Conservation (phyloP, 2,329 filamentous ascomycete genomes). For the Talaromyces sp. region DNA sequence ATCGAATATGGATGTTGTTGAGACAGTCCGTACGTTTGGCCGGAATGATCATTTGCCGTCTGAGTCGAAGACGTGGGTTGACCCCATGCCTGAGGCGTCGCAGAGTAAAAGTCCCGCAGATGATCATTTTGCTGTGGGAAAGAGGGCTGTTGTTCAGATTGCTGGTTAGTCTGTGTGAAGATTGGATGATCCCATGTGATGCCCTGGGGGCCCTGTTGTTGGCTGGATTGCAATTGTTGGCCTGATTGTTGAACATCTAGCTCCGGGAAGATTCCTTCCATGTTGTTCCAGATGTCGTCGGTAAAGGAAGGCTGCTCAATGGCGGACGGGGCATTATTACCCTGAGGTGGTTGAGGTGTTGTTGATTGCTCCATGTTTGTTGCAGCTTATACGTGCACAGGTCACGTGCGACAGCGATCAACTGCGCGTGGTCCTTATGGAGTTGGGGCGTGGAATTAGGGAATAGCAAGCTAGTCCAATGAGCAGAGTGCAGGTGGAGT, state of each 20-base stretch:
- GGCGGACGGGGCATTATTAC: slow-evolving; percentile 29
- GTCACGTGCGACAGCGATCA: slow-evolving; percentile 17
- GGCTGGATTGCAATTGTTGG: slow-evolving; percentile 22
- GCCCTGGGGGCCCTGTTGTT: slow-evolving; percentile 22
- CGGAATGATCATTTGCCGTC: slow-evolving; percentile 23
- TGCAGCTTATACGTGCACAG: background rate
- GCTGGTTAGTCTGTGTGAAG: slow-evolving; percentile 23
- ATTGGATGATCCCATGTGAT: slow-evolving; percentile 19
- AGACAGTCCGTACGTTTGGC: slow-evolving; percentile 28
- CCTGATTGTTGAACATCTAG: slow-evolving; percentile 28
- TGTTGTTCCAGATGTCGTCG: slow-evolving; percentile 38
- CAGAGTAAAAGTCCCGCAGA: slow-evolving; percentile 32
- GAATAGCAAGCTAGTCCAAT: slow-evolving; percentile 9
- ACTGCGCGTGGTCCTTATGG: slow-evolving; percentile 10
- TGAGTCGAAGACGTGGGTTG: slow-evolving; percentile 31
- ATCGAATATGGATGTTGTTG: slow-evolving; percentile 34
- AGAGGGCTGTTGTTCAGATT: slow-evolving; percentile 21
- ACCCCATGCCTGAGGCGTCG: slow-evolving; percentile 34
- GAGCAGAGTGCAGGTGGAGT: slow-evolving; percentile 13
- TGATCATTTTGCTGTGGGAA: slow-evolving; percentile 24
- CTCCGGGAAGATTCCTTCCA: slow-evolving; percentile 32
- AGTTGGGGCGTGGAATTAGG: slow-evolving; percentile 10
- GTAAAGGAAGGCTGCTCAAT: slow-evolving; percentile 28
- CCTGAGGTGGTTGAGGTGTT: slow-evolving; percentile 19
- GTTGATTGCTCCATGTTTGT: slow-evolving; percentile 36